Percentiles rank a stretch among this genome's conserved stretches.
Conservation (phyloP, 345 rosid species). For the Iberis pinnata region DNA sequence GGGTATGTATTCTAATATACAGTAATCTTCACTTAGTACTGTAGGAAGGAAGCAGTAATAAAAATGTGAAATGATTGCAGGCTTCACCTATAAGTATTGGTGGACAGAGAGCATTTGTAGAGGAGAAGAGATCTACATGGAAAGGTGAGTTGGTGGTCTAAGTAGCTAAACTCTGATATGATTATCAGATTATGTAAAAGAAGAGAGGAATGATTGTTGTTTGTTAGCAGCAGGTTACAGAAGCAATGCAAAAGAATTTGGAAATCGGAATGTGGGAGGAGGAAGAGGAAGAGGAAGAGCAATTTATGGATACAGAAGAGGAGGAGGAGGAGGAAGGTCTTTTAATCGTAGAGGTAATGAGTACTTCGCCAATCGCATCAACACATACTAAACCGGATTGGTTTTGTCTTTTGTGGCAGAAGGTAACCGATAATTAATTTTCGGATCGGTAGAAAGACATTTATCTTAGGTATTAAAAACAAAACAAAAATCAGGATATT, state of each 20-base stretch:
- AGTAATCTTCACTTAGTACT: not conserved
- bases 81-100: constrained; percentile 71
- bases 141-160: constrained; percentile 21
- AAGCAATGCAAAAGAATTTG: constrained; percentile 10
- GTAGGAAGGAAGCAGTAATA: not conserved
- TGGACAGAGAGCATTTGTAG: constrained; percentile 64
- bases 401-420: not conserved
- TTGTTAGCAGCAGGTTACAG: constrained; percentile 15
- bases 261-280: not conserved
- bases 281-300: constrained; percentile 8
- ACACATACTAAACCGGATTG: constrained; percentile 22
- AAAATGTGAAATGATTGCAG: constrained; percentile 41
- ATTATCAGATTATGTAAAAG: not conserved
- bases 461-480: too few species aligned
- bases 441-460: not conserved
- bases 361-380: not conserved
- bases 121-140: constrained; percentile 42
- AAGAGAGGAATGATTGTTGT: not conserved
- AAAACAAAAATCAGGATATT: too few species aligned
- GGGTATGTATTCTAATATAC: constrained; percentile 38
- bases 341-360: constrained; percentile 19
- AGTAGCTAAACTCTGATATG: not conserved
- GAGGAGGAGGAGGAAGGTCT: constrained; percentile 15
- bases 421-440: not conserved
- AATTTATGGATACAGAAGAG: constrained; percentile 13